Evolutionary conservation across 164 flowering plant species (phyloP), one percentile per base, ranked within the genome.

Genomic region (Stephania cephalantha): DNA sequence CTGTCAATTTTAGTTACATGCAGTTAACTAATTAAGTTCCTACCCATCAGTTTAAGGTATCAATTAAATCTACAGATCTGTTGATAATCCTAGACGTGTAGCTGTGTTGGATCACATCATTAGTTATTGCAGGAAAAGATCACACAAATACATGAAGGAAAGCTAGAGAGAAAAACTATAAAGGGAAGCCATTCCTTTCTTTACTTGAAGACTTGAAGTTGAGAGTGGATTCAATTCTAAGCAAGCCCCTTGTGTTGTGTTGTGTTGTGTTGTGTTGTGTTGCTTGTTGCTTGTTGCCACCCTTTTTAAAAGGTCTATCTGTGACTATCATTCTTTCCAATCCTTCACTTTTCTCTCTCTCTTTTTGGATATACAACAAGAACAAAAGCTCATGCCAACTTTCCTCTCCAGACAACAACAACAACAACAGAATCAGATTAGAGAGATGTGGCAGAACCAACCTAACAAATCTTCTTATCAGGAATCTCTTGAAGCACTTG

Each of bases 401-500:
- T 63, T 73, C 53, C 4, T 45, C n/a, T 4, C 29, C 63, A 8
- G 58, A 30, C 48, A 73, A 68, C 35, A 29, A 30, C 48, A 73
- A 68, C 35, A 29, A 65, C 46, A 52, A 46, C 29, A 76, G 58
- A 75, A 68, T 69, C n/a, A 58, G 64, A 58, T 58, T 18, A 55
- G 70, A 71, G 78, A 74, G 74, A 91, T 91, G 93, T 83, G 84
- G 91, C 92, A 85, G 64, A 82, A 84, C 42, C 86, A 20, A 69
- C 78, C 76, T 71, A 73, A 55, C 13, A 84, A 66, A 76, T 84
- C 89, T 73, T 88, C 88, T 75, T 88, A 79, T 78, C 85, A 77
- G 73, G 97, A 92, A 79, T 92, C 97, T 29, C 69, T 90, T 73
- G 90, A 89, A 81, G 83, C 87, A 67, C 89, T 92, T 82, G 94